phyloP scores from a whole-genome alignment of 805 yeast species.

The Lipomyces mesembrius region DNA sequence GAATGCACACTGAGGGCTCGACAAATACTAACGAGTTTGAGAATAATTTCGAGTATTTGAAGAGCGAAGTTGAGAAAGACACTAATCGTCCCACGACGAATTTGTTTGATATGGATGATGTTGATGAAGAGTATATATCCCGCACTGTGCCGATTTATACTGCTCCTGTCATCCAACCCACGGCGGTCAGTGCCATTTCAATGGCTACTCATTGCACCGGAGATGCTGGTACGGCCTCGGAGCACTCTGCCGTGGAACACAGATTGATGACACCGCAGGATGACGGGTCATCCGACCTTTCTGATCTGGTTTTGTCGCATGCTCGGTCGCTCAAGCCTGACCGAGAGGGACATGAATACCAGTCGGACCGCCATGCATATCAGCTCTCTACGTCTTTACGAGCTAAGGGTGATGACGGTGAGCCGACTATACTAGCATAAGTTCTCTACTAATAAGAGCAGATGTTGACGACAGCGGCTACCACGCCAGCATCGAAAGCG shows the following conservation, averaged over 20 bases:
- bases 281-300: background rate
- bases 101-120: background rate
- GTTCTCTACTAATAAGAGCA: background rate
- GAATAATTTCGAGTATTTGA: background rate
- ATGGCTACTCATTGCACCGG: background rate
- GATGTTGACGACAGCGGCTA: constrained; percentile 7
- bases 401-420: background rate
- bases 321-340: background rate
- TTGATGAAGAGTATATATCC: background rate
- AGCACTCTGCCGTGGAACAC: background rate
- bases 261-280: background rate
- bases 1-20: background rate
- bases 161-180: background rate
- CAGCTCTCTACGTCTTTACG: background rate
- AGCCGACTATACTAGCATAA: background rate
- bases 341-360: background rate
- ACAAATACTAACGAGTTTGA: background rate
- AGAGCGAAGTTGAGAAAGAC: background rate
- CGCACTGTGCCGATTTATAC: background rate
- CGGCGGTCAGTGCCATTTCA: background rate
- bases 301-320: background rate
- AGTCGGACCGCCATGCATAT: background rate
- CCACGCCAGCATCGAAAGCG: constrained; percentile 4
- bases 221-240: background rate
- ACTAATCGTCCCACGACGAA: background rate